Base-by-base conservation (phyloP, 2,329 filamentous ascomycete species). In the Fusarium hostae region DNA sequence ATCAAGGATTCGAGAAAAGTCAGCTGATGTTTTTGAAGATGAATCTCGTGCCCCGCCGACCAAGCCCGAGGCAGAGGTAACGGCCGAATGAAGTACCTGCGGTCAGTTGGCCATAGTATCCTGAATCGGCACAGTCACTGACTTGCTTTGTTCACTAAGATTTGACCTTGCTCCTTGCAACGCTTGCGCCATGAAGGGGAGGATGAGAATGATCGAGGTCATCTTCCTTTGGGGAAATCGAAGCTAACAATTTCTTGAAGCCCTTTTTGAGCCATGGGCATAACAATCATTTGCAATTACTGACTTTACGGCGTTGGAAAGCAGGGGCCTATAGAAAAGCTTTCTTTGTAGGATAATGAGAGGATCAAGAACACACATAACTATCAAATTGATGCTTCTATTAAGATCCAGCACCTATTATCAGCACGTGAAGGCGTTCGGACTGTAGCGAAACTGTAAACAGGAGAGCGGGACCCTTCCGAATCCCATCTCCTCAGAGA, bases 1-100 rank as follows among this genome's bases (percentile, higher is more conserved):
- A 77, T 83, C 84, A 79, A 83, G 82, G 78, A 79, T 79, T 77
- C 84, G 82, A 82, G 80, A 84, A 80, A 87, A 82, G 81, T 85
- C 84, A 79, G 86, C 85, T 89, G 88, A 90, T 88, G 81, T 80
- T 86, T 84, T 71, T 71, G 76, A 81, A 80, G 79, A 78, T 77
- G 75, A 76, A 67, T 51, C 72, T 60, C 68, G 64, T 70, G 72
- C 68, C 30, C 62, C 73, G 12, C 58, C 66, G 43, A 41, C 52
- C 52, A 78, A 75, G 37, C 41, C 71, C 43, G 63, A 71, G 52
- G 45, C 35, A 48, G 70, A 71, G 50, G 50, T 63, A 26, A 47
- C 56, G 28, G 64, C 48, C 39, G 58, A 66, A 71, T 55, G 48
- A 65, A 66, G 68, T 61, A 59, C 64, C 39, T 32, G 68, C 79